Percentiles rank a stretch among this genome's conserved stretches.
Evolutionary conservation across 2,329 filamentous ascomycete species (phyloP).

Genomic region (Drechslerella dactyloides): DNA sequence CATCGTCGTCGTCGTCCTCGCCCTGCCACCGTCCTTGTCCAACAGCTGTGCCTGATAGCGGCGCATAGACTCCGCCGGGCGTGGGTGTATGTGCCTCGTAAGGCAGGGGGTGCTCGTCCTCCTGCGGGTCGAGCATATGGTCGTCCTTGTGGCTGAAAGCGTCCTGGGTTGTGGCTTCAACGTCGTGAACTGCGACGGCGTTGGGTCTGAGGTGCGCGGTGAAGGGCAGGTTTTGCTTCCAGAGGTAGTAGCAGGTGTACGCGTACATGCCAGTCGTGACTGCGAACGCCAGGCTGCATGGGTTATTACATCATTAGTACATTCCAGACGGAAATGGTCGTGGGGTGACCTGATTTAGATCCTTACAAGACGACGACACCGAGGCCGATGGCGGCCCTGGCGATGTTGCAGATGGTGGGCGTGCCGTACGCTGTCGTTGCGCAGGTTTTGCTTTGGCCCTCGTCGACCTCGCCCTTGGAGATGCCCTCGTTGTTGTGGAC

Average conservation of each 20-base stretch:
- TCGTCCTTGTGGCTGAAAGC: slow-evolving; percentile 50
- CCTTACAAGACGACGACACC: slow-evolving; percentile 69
- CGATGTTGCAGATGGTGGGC: slow-evolving; percentile 64
- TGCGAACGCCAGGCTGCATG: slow-evolving; percentile 53
- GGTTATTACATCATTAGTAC: slow-evolving; percentile 13
- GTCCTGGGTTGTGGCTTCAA: slow-evolving; percentile 50
- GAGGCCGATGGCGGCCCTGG: slow-evolving; percentile 69
- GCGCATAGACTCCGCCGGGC: slow-evolving; percentile 40
- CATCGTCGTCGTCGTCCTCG: slow-evolving; percentile 45
- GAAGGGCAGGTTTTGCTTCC: slow-evolving; percentile 50
- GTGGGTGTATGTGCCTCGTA: slow-evolving; percentile 22
- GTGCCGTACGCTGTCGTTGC: slow-evolving; percentile 60
- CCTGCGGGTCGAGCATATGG: slow-evolving; percentile 8
- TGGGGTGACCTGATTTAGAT: background rate
- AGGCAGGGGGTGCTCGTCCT: slow-evolving; percentile 32
- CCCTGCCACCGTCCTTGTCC: slow-evolving; percentile 48
- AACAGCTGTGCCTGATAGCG: slow-evolving; percentile 39
- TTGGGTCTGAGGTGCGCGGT: slow-evolving; percentile 35
- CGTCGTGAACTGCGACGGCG: slow-evolving; percentile 24
- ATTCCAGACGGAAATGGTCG: slow-evolving; percentile 7
- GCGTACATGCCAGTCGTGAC: slow-evolving; percentile 53
- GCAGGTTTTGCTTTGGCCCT: slow-evolving; percentile 37
- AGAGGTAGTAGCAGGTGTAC: slow-evolving; percentile 55
- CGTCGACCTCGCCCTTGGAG: slow-evolving; percentile 48
- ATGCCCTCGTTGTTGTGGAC: slow-evolving; percentile 64